These are phyloP conservation scores for Selaginella moellendorffii DNA, from an alignment of 75 land plant genomes.

Conservation along the genomic window DNA sequence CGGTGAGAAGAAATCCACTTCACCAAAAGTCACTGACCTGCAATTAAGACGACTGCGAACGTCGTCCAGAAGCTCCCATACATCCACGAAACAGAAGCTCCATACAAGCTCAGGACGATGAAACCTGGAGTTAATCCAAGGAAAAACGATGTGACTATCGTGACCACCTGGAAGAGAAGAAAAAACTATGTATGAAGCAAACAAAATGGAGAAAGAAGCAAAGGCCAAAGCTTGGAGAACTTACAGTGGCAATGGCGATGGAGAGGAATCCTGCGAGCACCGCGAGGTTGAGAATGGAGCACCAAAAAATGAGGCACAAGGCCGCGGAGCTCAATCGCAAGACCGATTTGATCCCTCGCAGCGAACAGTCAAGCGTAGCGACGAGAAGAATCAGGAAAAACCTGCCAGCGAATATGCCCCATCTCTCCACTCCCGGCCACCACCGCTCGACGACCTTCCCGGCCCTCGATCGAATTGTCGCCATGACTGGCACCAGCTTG, in stretches of 20 bases:
- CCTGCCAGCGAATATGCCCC: background rate
- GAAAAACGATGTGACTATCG: constrained; percentile 35
- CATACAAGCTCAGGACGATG: constrained; percentile 24
- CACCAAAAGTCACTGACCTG: too few relatives aligned
- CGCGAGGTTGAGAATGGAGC: constrained; percentile 16
- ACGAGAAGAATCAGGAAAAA: background rate
- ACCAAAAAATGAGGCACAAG: constrained; percentile 22
- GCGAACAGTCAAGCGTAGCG: constrained; percentile 12
- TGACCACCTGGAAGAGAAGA: constrained; percentile 36
- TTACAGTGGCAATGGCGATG: constrained; percentile 17
- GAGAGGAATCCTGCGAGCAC: constrained; percentile 23
- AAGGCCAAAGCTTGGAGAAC: background rate
- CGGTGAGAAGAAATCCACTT: too few relatives aligned
- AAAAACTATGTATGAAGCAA: too few relatives aligned
- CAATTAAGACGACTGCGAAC: constrained; percentile 33
- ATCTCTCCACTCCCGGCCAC: too few relatives aligned
- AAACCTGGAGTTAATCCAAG: constrained; percentile 44
- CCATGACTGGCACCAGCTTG: too few relatives aligned
- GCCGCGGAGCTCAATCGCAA: constrained; percentile 23
- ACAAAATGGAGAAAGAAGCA: background rate
- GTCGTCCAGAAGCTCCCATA: constrained; percentile 98
- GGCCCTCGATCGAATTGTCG: too few relatives aligned
- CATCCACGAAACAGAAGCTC: constrained; percentile 43
- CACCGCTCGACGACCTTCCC: too few relatives aligned
- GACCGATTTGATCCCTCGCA: constrained; percentile 21